Evolutionary conservation across 1,284 basidiomycete species (phyloP).

Genomic region (Ceratobasidium sp.): DNA sequence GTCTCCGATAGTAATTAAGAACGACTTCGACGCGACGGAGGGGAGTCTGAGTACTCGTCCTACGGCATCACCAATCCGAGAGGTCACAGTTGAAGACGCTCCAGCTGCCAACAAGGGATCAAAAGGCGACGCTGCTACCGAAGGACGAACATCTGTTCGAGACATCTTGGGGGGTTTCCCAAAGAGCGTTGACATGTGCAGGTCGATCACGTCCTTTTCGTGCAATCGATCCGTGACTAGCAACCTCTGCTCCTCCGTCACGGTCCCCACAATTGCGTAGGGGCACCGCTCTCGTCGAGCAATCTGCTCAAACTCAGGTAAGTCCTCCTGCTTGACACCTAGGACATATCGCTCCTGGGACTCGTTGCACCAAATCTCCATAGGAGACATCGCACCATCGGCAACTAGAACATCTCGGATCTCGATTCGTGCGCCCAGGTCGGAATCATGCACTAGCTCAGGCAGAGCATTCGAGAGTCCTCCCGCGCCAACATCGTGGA

Average conservation of each 20-base stretch:
- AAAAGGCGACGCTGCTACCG: constrained; percentile 70
- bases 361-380: constrained; percentile 99
- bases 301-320: constrained; percentile 76
- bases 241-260: constrained; percentile 85
- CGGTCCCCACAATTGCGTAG: constrained; percentile 90
- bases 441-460: constrained; percentile 96
- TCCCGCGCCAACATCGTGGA: constrained; percentile 98
- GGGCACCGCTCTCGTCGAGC: constrained; percentile 93
- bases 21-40: constrained; percentile 94
- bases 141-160: constrained; percentile 74
- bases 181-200: constrained; percentile 96
- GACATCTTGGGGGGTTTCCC: constrained; percentile 97
- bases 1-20: constrained; percentile 99
- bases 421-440: constrained; percentile 92
- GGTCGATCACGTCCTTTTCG: constrained; percentile 83
- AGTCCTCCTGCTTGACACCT: constrained; percentile 76
- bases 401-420: constrained; percentile 94
- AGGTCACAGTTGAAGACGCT: constrained; percentile 63
- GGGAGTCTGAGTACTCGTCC: constrained; percentile 91
- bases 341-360: constrained; percentile 98
- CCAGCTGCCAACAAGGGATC: constrained; percentile 80
- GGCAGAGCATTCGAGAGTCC: constrained; percentile 97
- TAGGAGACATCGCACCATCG: constrained; percentile 94
- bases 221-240: constrained; percentile 92
- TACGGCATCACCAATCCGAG: constrained; percentile 73